Conservation (phyloP, 2,329 filamentous ascomycete species). For the Fusarium floridanum region DNA sequence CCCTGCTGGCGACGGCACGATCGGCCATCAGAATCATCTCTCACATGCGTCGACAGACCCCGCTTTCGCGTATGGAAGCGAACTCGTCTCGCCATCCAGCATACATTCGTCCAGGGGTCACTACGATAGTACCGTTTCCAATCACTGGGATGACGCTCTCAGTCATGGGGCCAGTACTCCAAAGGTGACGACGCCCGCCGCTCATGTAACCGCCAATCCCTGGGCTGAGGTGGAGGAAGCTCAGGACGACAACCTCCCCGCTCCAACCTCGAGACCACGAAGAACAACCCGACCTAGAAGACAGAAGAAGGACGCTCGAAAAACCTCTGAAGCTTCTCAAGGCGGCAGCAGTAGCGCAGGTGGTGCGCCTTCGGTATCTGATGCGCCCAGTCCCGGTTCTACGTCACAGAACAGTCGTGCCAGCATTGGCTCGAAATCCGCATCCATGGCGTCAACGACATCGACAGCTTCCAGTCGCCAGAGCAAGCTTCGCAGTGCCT, state of each 20-base stretch:
- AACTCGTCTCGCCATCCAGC: conserved; percentile 42
- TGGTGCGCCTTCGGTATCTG: conserved; percentile 35
- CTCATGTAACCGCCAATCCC: conserved; percentile 37
- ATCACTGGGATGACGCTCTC: conserved; percentile 41
- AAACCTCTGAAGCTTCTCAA: conserved; percentile 34
- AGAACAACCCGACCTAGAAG: conserved; percentile 33
- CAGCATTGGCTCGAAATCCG: conserved; percentile 41
- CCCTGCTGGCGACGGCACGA: conserved; percentile 11
- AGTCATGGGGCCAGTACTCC: conserved; percentile 41
- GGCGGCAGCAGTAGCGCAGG: conserved; percentile 35
- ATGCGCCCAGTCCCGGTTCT: conserved; percentile 43
- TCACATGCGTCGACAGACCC: conserved; percentile 33
- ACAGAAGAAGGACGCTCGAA: conserved; percentile 38
- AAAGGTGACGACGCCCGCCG: conserved; percentile 42
- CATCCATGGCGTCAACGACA: conserved; percentile 39
- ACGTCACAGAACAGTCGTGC: conserved; percentile 42
- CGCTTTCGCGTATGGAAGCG: conserved; percentile 35
- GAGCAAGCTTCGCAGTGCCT: conserved; percentile 46
- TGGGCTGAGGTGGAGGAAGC: conserved; percentile 43
- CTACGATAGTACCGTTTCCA: conserved; percentile 30
- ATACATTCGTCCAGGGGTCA: conserved; percentile 39
- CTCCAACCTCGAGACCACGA: conserved; percentile 30
- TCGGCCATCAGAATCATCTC: conserved; percentile 37
- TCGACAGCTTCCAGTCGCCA: conserved; percentile 44
- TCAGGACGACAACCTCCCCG: conserved; percentile 15